Percentiles rank a stretch among this genome's conserved stretches.
Evolutionary conservation across 2,329 filamentous ascomycete genomes (phyloP).

Genomic region (Aspergillus alliaceus): DNA sequence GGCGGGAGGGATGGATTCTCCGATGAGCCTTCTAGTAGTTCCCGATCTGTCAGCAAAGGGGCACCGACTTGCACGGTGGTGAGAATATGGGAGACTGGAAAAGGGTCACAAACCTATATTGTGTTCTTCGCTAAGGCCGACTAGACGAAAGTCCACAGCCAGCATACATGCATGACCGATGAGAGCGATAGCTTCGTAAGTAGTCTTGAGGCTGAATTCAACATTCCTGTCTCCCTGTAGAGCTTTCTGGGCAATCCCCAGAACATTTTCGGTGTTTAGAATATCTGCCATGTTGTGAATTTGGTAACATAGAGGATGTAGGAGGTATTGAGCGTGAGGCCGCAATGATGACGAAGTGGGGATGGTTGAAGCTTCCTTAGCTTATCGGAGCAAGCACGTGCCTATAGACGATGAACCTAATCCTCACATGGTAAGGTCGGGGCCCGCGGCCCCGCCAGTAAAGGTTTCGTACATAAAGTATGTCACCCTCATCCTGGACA

Average conservation of each 20-base stretch:
- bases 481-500: too few relatives aligned
- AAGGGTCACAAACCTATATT: constrained; percentile 59
- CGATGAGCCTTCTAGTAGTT: constrained; percentile 26
- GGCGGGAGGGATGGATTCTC: constrained; percentile 57
- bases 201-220: constrained; percentile 36
- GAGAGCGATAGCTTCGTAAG: constrained; percentile 80
- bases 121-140: constrained; percentile 83
- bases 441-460: too few relatives aligned
- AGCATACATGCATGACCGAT: constrained; percentile 81
- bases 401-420: not conserved
- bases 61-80: not conserved
- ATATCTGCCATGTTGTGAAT: constrained; percentile 16
- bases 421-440: not conserved
- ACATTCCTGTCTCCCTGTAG: constrained; percentile 27
- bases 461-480: too few relatives aligned
- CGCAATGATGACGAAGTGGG: not conserved
- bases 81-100: not conserved
- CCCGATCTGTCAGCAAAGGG: not conserved
- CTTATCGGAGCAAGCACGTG: not conserved
- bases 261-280: constrained; percentile 28
- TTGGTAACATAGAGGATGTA: not conserved
- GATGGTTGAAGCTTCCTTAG: not conserved
- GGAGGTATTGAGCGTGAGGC: not conserved
- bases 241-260: constrained; percentile 33
- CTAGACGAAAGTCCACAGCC: constrained; percentile 74